phyloP scores from a whole-genome alignment of 2,329 filamentous ascomycete species.

The Beauveria bassiana region DNA sequence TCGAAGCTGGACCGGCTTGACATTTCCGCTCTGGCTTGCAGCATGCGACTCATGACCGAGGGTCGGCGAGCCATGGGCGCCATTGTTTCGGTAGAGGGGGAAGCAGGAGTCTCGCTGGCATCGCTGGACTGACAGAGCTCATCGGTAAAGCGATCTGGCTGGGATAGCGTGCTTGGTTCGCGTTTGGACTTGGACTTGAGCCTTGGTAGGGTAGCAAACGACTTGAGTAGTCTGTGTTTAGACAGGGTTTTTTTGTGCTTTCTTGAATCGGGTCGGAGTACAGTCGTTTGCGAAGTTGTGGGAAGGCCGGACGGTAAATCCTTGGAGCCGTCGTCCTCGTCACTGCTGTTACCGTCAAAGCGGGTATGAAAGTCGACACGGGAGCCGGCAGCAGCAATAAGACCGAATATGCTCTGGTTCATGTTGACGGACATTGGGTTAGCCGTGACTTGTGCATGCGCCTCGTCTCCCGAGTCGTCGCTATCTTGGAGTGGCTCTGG shows the following conservation, averaged over 20 bases:
- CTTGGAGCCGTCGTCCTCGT: slow-evolving; percentile 58
- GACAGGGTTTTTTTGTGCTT: slow-evolving; percentile 53
- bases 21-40: slow-evolving; percentile 63
- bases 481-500: slow-evolving; percentile 46
- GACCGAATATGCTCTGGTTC: slow-evolving; percentile 90
- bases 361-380: slow-evolving; percentile 73
- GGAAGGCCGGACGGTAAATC: slow-evolving; percentile 37
- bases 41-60: slow-evolving; percentile 70
- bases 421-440: slow-evolving; percentile 58
- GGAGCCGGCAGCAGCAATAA: slow-evolving; percentile 83
- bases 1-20: slow-evolving; percentile 51
- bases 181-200: slow-evolving; percentile 35
- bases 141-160: slow-evolving; percentile 22
- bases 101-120: slow-evolving; percentile 19
- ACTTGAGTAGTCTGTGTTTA: slow-evolving; percentile 57
- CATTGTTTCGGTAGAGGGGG: slow-evolving; percentile 16
- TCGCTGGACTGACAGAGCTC: slow-evolving; percentile 23
- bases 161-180: slow-evolving; percentile 32
- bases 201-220: slow-evolving; percentile 52
- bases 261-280: slow-evolving; percentile 28
- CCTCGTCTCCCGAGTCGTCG: slow-evolving; percentile 42
- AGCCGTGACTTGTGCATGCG: slow-evolving; percentile 30
- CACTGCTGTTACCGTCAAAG: slow-evolving; percentile 72
- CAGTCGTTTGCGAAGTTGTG: slow-evolving; percentile 34
- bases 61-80: slow-evolving; percentile 43